Conservation (phyloP, 139 green algal species). For the Zygnema cylindricum region DNA sequence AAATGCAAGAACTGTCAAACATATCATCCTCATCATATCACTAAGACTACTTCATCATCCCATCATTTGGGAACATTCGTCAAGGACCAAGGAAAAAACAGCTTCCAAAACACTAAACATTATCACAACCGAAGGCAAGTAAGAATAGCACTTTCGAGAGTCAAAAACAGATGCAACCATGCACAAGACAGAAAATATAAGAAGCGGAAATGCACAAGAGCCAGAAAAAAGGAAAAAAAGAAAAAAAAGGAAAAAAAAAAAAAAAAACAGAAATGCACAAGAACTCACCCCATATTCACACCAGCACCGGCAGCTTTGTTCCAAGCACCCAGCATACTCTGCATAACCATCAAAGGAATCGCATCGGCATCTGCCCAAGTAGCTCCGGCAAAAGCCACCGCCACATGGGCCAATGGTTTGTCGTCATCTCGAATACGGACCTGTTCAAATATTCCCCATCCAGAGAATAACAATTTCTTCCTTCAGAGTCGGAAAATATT, state of each 20-base stretch:
- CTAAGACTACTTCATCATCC: too few species aligned
- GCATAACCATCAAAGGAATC: conserved; percentile 97
- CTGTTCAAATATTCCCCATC: conserved; percentile 15
- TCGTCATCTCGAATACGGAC: conserved; percentile 92
- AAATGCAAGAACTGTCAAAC: too few species aligned
- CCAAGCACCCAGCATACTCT: conserved; percentile 81
- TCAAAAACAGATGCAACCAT: too few species aligned
- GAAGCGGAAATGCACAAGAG: too few species aligned
- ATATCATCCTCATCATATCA: too few species aligned
- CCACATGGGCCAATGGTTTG: conserved; percentile 83
- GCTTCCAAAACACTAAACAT: too few species aligned
- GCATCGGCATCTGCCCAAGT: conserved; percentile 93
- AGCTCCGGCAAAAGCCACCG: conserved; percentile 86
- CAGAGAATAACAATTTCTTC: background rate
- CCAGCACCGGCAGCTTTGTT: conserved; percentile 58
- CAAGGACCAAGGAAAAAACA: too few species aligned
- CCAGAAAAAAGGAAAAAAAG: background rate
- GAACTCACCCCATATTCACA: conserved; percentile 54
- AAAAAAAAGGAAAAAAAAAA: too few species aligned
- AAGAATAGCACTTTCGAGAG: too few species aligned
- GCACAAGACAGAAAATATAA: too few species aligned
- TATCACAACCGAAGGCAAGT: too few species aligned
- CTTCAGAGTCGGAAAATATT: background rate
- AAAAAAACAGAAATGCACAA: background rate
- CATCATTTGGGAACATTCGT: too few species aligned